Evolutionary conservation across 345 rosid genomes (phyloP).

Genomic region (Brassica rapa): DNA sequence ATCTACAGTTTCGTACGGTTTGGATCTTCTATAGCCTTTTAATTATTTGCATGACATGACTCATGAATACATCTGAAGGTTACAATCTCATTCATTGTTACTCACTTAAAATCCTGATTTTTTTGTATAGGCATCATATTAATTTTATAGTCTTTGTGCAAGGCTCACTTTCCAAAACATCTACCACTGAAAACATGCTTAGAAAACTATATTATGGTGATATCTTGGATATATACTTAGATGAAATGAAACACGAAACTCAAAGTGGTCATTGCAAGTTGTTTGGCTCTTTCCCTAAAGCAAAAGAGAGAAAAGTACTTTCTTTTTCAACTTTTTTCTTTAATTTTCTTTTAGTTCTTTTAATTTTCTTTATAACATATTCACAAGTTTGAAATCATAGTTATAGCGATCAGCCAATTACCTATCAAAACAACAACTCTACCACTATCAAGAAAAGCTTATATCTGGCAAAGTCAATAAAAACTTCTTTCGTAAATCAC

Average conservation of each 20-base stretch:
- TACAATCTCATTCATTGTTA: neutral
- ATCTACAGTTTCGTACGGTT: neutral
- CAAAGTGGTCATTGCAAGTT: slow-evolving; percentile 38
- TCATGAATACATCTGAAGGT: neutral
- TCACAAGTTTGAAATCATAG: slow-evolving; percentile 30
- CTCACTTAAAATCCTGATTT: neutral
- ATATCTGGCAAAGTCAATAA: slow-evolving; percentile 28
- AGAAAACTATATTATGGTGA: neutral
- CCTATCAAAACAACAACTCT: slow-evolving; percentile 40
- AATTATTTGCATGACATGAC: slow-evolving; percentile 23
- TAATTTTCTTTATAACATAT: neutral
- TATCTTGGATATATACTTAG: slow-evolving; percentile 2
- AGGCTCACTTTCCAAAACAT: neutral
- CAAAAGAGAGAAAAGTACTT: slow-evolving; percentile 31
- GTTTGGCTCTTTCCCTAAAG: slow-evolving; percentile 40
- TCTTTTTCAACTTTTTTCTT: slow-evolving; percentile 32
- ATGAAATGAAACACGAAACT: slow-evolving; percentile 22
- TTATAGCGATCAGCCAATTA: slow-evolving; percentile 37
- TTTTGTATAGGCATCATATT: neutral
- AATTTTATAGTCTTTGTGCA: neutral
- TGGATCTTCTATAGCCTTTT: neutral
- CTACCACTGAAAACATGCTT: neutral
- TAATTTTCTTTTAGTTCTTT: neutral
- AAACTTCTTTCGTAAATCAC: slow-evolving; percentile 30
- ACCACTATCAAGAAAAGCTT: slow-evolving; percentile 35